A percentile compares a stretch with the other conserved stretches of the same genome.
Evolutionary conservation across 2,329 filamentous ascomycete genomes (phyloP).

Genomic region (Pyricularia sp.): DNA sequence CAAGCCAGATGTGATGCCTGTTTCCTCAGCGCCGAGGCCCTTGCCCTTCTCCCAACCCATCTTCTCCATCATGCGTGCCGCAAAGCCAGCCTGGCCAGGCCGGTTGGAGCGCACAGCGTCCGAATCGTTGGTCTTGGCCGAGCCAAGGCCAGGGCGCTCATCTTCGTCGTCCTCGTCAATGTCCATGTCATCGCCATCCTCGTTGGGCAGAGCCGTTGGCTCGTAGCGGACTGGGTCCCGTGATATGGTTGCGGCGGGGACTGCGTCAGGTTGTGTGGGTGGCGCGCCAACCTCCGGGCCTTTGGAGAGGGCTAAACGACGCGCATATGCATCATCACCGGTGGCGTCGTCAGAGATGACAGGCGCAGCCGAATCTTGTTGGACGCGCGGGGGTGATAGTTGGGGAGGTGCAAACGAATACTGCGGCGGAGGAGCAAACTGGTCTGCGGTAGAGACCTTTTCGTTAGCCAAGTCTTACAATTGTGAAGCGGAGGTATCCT

Average conservation of each 20-base stretch:
- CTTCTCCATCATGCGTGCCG: conserved; percentile 77
- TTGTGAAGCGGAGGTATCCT: background rate
- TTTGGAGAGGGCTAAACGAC: conserved; percentile 44
- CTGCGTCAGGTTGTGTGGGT: conserved; percentile 14
- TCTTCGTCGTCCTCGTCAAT: conserved; percentile 21
- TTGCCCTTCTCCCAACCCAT: conserved; percentile 86
- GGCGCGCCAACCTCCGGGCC: conserved; percentile 11
- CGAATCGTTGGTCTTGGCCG: conserved; percentile 15
- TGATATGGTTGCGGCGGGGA: conserved; percentile 50
- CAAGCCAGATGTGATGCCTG: conserved; percentile 75
- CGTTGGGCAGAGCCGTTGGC: conserved; percentile 20
- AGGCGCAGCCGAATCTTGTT: conserved; percentile 26
- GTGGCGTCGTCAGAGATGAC: conserved; percentile 43
- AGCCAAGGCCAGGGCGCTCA: conserved; percentile 1
- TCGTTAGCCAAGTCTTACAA: background rate
- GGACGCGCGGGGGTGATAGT: conserved; percentile 28
- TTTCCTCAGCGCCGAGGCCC: conserved; percentile 67
- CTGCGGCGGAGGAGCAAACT: conserved; percentile 46
- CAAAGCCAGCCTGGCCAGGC: conserved; percentile 75
- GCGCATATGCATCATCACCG: conserved; percentile 57
- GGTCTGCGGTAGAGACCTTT: conserved; percentile 23
- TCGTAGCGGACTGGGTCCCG: conserved; percentile 64
- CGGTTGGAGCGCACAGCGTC: conserved; percentile 36
- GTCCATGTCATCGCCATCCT: conserved; percentile 22
- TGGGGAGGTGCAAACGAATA: conserved; percentile 46